phyloP scores from a whole-genome alignment of 805 yeast genomes.

The Pichia paraexigua region DNA sequence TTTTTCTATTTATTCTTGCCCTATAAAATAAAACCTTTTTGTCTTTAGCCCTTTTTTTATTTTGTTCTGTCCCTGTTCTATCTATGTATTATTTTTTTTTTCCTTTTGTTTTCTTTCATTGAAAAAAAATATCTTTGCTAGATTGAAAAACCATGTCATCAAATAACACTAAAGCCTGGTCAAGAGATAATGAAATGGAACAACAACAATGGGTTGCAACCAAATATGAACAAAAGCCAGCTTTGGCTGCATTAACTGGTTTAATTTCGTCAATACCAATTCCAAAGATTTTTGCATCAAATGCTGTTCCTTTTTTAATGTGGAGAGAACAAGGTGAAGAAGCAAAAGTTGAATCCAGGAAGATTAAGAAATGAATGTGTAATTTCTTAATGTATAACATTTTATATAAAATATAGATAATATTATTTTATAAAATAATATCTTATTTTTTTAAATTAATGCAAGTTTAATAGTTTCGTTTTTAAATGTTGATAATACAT shows the following conservation, averaged over 20 bases:
- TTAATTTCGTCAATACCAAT: conserved; percentile 51
- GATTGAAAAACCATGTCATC: background rate
- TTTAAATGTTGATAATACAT: background rate
- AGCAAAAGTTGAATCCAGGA: conserved; percentile 15
- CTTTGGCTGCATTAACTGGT: conserved; percentile 51
- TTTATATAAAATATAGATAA: background rate
- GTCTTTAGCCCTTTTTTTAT: background rate
- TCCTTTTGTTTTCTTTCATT: background rate
- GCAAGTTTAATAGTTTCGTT: background rate
- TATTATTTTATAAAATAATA: background rate
- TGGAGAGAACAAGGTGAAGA: conserved; percentile 35
- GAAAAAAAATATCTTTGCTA: background rate
- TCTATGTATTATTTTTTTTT: background rate
- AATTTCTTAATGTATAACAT: background rate
- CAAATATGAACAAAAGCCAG: conserved; percentile 43
- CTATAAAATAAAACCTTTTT: background rate
- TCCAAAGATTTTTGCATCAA: conserved; percentile 49
- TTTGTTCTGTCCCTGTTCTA: background rate
- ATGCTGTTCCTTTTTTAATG: conserved; percentile 51
- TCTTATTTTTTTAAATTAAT: background rate
- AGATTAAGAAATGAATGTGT: conserved; percentile 2
- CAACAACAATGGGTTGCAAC: conserved; percentile 44
- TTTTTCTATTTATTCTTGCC: background rate
- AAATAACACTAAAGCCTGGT: conserved; percentile 17
- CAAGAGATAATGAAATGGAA: conserved; percentile 29